Base-by-base conservation (phyloP, 1,284 basidiomycete genomes). In the Xanthoconium separans region DNA sequence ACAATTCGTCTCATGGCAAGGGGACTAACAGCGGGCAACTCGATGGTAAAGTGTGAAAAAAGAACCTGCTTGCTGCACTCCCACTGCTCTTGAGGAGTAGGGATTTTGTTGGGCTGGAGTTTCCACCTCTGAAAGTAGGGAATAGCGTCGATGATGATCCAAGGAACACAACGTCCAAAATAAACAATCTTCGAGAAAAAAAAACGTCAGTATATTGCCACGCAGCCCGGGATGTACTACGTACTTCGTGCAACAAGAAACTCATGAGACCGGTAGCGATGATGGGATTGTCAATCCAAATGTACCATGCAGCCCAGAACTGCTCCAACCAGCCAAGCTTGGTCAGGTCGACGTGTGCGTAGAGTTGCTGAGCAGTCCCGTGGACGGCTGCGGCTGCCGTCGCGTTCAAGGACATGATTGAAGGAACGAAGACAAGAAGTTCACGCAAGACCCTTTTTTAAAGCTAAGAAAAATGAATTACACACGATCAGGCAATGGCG, bases 121-220 rank as follows among this genome's bases (percentile, higher is more conserved):
- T 99, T 99, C 92, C 93, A 98, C 75, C 86, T 82, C 57, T 84
- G 84, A 77, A 98, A 98, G 76, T 92, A 96, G 0, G 95, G 94
- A 49, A 95, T 94, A 4, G 86, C 76, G 73, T 98, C 97, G 71
- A 98, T 89, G 73, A 98, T 90, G 66, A 98, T 89, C 93, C 94
- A 98, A 0, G 96, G 97, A 24, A 99, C 75, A 60, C 88, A 89
- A 36, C 96, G 91, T 29, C 96, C 96, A 72, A 99, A 99, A 80
- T 99, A 99, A 42, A 98, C 92, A 65, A 95, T 71, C 93, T 96
- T 20, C 50, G 54, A 15, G 20, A 22, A 13, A 30, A 31, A 18
- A 30, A 2, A 1, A 27, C 2, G 45, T 61, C 42, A 62, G 41
- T 15, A 30, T 4, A 37, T n/a, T 20, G 22, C 27, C 1, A 11